Base-by-base conservation (phyloP, 1,139 yeast species). In the Spencermartinsiella ligniputridi region DNA sequence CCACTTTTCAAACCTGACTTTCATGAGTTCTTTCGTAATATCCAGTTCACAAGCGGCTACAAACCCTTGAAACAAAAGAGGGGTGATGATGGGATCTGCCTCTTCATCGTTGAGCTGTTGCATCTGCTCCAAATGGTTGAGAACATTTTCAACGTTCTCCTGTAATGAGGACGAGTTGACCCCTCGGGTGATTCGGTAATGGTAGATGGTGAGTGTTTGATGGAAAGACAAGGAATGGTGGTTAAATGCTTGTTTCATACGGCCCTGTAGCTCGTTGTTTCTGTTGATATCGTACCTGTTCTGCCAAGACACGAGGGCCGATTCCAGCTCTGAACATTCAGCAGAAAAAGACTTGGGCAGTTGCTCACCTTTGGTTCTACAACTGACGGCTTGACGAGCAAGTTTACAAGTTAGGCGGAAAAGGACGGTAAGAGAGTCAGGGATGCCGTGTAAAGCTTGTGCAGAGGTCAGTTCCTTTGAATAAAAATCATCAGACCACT, bases 11-110 rank as follows among this genome's bases (percentile, higher is more conserved):
- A 79, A 87, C 27, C 88, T 82, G 50, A 72, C 64, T 53, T 86
- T 92, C 37, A 82, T 64, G 33, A 71, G 71, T 1, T 66, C 56
- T 8, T 37, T 37, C n/a, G 22, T 9, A 3, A 9, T 22, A 3
- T 82, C 76, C 2, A 94, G 86, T 52, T 86, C 89, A 58, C 95
- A 84, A 0, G 95, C 96, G 0, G 94, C 92, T 41, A 88, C 83
- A 54, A 88, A 88, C 0, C 94, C 95, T 58, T 86, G 94, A 90
- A 95, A 88, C 57, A 87, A 79, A 33, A 87, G 68, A 2, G 96
- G 96, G 32, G 83, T 78, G 40, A 86, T 81, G 24, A 76, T 74
- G 0, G 77, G 81, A 27, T 72, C 73, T n/a, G 69, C 64, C 12
- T 77, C 75, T 34, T 79, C 76, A 39, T 45, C 42, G 42, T 63